These are phyloP conservation scores for Penicillium aurantiogriseum DNA, from an alignment of 2,329 filamentous ascomycete genomes.

Conservation along the genomic window DNA sequence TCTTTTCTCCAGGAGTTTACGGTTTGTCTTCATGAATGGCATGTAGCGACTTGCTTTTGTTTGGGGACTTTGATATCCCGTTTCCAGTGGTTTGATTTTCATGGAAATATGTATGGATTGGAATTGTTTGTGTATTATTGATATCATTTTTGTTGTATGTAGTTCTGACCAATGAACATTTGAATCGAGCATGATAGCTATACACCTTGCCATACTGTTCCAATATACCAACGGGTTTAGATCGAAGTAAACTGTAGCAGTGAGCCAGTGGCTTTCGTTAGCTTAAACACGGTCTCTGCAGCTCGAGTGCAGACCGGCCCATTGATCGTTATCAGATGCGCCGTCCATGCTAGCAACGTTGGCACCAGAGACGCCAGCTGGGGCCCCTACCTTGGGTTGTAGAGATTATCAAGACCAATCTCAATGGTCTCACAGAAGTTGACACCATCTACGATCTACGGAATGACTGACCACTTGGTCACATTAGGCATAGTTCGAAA, in stretches of 20 bases:
- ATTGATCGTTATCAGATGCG: no score
- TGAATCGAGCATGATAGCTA: not conserved
- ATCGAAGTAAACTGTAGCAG: no score
- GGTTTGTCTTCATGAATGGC: conserved; percentile 16
- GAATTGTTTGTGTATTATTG: conserved; percentile 9
- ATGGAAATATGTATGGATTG: conserved; percentile 7
- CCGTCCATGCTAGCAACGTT: no score
- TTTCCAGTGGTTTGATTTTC: conserved; percentile 7
- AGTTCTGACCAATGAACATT: conserved; percentile 1
- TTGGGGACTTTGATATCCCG: conserved; percentile 6
- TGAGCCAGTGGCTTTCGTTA: no score
- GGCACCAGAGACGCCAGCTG: no score
- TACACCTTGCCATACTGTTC: no score
- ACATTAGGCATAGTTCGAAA: no score
- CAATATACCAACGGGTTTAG: no score
- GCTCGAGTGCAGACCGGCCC: no score
- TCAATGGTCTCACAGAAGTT: not conserved
- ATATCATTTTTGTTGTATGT: conserved; percentile 5
- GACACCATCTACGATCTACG: not conserved
- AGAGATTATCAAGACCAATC: not conserved
- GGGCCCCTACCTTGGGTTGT: not conserved
- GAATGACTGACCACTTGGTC: not conserved
- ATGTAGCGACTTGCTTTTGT: conserved; percentile 19
- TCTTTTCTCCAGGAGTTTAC: conserved; percentile 11
- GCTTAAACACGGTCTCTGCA: no score